These are phyloP conservation scores for Nannochloropsis gaditana DNA, from an alignment of 108 stramenopile genomes.

Conservation along the genomic window DNA sequence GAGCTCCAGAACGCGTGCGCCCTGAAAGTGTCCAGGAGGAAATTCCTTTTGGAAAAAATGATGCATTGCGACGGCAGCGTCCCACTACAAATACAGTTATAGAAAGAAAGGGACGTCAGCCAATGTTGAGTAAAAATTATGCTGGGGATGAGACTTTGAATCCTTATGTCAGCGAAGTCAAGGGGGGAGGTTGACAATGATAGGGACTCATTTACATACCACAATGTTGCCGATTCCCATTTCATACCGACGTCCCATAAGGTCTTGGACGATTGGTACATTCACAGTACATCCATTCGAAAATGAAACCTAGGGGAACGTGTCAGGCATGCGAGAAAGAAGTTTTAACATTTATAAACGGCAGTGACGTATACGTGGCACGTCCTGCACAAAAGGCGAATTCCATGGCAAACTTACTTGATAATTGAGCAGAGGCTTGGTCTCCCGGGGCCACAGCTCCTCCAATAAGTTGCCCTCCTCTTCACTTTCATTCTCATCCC, in stretches of 20 bases:
- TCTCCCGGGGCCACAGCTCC: neutral
- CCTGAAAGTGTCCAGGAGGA: neutral
- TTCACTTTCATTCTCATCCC: neutral
- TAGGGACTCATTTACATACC: neutral
- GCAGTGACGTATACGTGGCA: neutral
- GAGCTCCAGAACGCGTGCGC: neutral
- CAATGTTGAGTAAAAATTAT: neutral
- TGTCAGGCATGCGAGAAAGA: too few relatives aligned
- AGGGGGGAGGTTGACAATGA: neutral
- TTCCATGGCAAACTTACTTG: neutral
- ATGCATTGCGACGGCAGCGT: constrained; percentile 7
- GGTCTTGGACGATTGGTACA: constrained; percentile 16
- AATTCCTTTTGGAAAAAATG: neutral
- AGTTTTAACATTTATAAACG: too few relatives aligned
- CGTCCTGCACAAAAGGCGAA: neutral
- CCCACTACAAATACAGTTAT: neutral
- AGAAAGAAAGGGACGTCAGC: too few relatives aligned
- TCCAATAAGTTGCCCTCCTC: neutral
- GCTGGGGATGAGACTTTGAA: neutral
- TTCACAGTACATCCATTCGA: neutral
- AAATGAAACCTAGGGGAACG: neutral
- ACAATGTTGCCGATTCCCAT: constrained; percentile 15
- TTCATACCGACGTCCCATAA: neutral
- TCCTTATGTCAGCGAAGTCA: neutral
- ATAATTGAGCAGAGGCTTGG: neutral